Conservation (phyloP, 1,284 basidiomycete genomes). For the Moesziomyces aphidis region DNA sequence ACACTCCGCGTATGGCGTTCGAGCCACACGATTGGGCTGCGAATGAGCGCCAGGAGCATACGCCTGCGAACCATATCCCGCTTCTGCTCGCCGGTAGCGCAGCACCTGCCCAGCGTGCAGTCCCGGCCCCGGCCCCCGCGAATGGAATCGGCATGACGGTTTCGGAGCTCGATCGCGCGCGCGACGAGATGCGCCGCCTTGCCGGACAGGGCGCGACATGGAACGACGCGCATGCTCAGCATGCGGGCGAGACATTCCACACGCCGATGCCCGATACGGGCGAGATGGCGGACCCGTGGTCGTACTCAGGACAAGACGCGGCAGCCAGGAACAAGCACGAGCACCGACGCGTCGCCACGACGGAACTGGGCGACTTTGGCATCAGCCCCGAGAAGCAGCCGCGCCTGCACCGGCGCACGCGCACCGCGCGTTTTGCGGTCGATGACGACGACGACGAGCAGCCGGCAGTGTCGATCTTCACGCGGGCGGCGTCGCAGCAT, state of each 20-base stretch:
- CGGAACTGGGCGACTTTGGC: constrained; percentile 30
- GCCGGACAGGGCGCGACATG: constrained; percentile 27
- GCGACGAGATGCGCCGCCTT: constrained; percentile 38
- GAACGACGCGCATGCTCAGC: constrained; percentile 12
- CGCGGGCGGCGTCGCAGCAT: constrained; percentile 18
- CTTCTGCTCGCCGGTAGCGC: constrained; percentile 30
- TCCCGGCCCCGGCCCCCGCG: background rate
- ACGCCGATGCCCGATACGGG: constrained; percentile 36
- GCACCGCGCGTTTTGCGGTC: constrained; percentile 38
- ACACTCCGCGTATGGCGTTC: constrained; percentile 48
- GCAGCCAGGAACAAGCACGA: background rate
- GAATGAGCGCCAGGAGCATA: constrained; percentile 7
- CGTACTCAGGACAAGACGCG: constrained; percentile 1
- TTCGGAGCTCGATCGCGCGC: constrained; percentile 24
- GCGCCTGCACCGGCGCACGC: constrained; percentile 31
- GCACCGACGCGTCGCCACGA: constrained; percentile 1
- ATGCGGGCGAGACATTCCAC: constrained; percentile 25
- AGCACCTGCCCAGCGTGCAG: background rate
- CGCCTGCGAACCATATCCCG: constrained; percentile 27
- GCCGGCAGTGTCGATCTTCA: constrained; percentile 38
- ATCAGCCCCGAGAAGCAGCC: constrained; percentile 35
- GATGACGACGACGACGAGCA: constrained; percentile 18
- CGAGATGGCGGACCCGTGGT: constrained; percentile 21
- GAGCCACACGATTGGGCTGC: constrained; percentile 38
- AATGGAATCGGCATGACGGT: constrained; percentile 26